Evolutionary conservation across 2,329 filamentous ascomycete genomes (phyloP).

Genomic region (Phyllosticta citrichinensis): DNA sequence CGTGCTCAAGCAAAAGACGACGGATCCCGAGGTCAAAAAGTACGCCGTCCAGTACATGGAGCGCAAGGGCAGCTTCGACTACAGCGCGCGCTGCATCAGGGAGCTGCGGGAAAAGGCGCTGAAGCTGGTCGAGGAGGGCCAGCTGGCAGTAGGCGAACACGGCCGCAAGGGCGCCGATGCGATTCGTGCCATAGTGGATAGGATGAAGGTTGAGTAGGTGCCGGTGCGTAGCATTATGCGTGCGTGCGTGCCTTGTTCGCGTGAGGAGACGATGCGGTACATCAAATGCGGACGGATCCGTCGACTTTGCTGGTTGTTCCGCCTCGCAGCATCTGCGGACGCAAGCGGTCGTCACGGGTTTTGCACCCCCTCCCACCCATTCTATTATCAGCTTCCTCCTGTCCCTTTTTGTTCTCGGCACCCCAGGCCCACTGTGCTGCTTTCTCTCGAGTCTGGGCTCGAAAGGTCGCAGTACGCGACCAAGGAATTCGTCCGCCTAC

Average conservation of each 20-base stretch:
- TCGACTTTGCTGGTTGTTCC: not conserved
- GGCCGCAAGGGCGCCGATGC: slow-evolving; percentile 26
- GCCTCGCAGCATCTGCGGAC: not conserved
- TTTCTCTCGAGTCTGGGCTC: no score
- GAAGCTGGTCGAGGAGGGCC: slow-evolving; percentile 32
- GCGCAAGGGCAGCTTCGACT: slow-evolving; percentile 77
- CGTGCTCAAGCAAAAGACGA: slow-evolving; percentile 83
- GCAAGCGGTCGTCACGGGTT: not conserved
- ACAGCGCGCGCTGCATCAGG: slow-evolving; percentile 55
- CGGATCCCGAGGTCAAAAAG: slow-evolving; percentile 75
- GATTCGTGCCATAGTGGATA: slow-evolving; percentile 31
- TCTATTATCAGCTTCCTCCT: no score
- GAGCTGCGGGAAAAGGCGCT: slow-evolving; percentile 35
- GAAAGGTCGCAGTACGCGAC: no score
- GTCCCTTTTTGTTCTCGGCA: no score
- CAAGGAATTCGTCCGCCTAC: no score
- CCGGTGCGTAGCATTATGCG: not conserved
- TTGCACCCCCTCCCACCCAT: not conserved
- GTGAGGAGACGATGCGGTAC: not conserved
- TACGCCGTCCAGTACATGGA: slow-evolving; percentile 93
- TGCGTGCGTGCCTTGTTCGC: not conserved
- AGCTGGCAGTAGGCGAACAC: slow-evolving; percentile 21
- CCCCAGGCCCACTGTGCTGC: no score
- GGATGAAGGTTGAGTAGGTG: slow-evolving; percentile 18
- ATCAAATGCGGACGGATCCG: not conserved